These are phyloP conservation scores for Candolleomyces eurysporus DNA, from an alignment of 768 basidiomycete species.

Conservation along the genomic window DNA sequence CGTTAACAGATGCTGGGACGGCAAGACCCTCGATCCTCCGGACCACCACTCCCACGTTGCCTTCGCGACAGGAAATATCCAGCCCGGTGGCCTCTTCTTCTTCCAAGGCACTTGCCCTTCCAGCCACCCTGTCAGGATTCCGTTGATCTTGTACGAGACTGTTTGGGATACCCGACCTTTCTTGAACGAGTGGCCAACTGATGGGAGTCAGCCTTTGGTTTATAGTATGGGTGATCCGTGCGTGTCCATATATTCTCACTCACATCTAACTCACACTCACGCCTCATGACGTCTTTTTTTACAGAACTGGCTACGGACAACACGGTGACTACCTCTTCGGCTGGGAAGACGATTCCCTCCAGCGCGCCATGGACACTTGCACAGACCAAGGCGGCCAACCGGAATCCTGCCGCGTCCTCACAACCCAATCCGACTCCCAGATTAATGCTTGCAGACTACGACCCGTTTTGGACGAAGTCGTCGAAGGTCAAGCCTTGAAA, in stretches of 20 bases:
- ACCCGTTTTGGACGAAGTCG: constrained; percentile 1
- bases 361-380: constrained; percentile 10
- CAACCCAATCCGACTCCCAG: background rate
- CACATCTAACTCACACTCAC: background rate
- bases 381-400: constrained; percentile 1
- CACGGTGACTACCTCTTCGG: constrained; percentile 13
- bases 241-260: background rate
- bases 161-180: constrained; percentile 11
- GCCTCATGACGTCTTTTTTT: background rate
- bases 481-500: constrained; percentile 2
- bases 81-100: background rate
- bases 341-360: constrained; percentile 12
- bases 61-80: constrained; percentile 1
- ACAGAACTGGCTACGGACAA: constrained; percentile 9
- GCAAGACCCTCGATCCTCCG: constrained; percentile 6
- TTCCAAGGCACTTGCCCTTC: constrained; percentile 5
- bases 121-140: constrained; percentile 5
- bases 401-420: constrained; percentile 2
- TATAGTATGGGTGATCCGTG: constrained; percentile 10
- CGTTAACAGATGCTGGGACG: constrained; percentile 8
- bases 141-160: constrained; percentile 7
- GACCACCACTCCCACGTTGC: constrained; percentile 9
- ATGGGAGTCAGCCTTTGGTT: constrained; percentile 9
- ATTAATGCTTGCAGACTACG: constrained; percentile 6
- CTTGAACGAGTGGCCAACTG: constrained; percentile 4